A percentile compares a stretch with the other conserved stretches of the same genome.
Evolutionary conservation across 192 early-diverging fungal species (phyloP).

Genomic region (Podila horticola): DNA sequence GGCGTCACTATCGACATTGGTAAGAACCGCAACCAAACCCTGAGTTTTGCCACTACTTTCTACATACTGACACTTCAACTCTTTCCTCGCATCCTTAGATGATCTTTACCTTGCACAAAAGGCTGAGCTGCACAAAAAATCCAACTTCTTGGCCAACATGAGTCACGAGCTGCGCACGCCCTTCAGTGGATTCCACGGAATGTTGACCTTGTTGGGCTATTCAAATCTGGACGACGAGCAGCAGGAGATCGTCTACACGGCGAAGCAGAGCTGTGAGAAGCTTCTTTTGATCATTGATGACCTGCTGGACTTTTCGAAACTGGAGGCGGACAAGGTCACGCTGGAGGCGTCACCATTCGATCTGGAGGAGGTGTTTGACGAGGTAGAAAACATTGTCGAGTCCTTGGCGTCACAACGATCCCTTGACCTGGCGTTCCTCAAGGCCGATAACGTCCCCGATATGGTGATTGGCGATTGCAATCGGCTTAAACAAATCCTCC

Average conservation of each 20-base stretch:
- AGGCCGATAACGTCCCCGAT: slow-evolving; percentile 63
- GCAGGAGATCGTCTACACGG: slow-evolving; percentile 57
- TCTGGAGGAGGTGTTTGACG: slow-evolving; percentile 65
- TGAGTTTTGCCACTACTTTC: too few species aligned
- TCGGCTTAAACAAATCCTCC: slow-evolving; percentile 67
- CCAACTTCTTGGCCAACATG: slow-evolving; percentile 63
- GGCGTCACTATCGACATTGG: slow-evolving; percentile 50
- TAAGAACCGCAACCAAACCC: background rate
- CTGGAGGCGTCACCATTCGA: slow-evolving; percentile 62
- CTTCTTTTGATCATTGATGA: slow-evolving; percentile 59
- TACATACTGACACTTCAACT: too few species aligned
- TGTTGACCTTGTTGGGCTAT: slow-evolving; percentile 61
- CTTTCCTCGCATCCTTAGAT: slow-evolving; percentile 9
- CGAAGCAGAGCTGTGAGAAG: slow-evolving; percentile 62
- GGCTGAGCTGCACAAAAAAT: slow-evolving; percentile 56
- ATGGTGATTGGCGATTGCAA: slow-evolving; percentile 64
- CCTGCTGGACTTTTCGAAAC: slow-evolving; percentile 61
- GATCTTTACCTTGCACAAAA: slow-evolving; percentile 52
- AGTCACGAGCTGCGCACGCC: slow-evolving; percentile 54
- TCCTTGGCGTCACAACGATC: slow-evolving; percentile 63
- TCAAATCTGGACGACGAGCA: slow-evolving; percentile 60
- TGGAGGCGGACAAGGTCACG: slow-evolving; percentile 66
- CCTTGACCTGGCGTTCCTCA: slow-evolving; percentile 61
- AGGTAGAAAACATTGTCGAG: slow-evolving; percentile 65
- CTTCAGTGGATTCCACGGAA: slow-evolving; percentile 65